A percentile compares a stretch with the other conserved stretches of the same genome.
phyloP scores from a whole-genome alignment of 768 basidiomycete genomes.

The Hericium rajendrae region DNA sequence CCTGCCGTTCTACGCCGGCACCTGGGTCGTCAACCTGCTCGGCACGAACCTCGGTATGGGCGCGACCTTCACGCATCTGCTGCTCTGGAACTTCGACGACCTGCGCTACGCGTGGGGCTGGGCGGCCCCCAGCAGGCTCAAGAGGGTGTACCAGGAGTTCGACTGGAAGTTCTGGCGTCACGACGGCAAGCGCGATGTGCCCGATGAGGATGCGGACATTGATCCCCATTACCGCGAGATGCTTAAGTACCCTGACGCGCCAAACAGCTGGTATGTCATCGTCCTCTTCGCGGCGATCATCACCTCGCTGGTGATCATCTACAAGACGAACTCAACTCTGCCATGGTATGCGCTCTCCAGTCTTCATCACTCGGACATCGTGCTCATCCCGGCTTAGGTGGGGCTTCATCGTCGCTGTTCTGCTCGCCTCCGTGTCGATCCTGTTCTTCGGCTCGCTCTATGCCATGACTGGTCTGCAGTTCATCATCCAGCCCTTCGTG shows the following conservation, averaged over 20 bases:
- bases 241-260: constrained; percentile 33
- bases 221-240: constrained; percentile 44
- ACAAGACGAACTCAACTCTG: constrained; percentile 37
- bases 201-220: constrained; percentile 23
- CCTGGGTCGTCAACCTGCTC: constrained; percentile 36
- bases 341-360: constrained; percentile 28
- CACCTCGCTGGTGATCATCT: constrained; percentile 32
- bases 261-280: constrained; percentile 24
- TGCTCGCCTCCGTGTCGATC: constrained; percentile 35
- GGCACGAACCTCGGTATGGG: constrained; percentile 37
- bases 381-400: constrained; percentile 21
- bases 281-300: constrained; percentile 20
- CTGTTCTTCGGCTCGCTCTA: constrained; percentile 36
- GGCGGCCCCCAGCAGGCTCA: constrained; percentile 28
- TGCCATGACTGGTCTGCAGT: constrained; percentile 36
- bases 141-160: constrained; percentile 25
- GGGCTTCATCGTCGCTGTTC: constrained; percentile 35
- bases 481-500: constrained; percentile 39
- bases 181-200: constrained; percentile 22
- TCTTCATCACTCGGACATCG: not conserved
- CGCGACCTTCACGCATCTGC: constrained; percentile 37
- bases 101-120: constrained; percentile 35
- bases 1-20: constrained; percentile 37
- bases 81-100: constrained; percentile 37
- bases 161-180: constrained; percentile 35